Percentiles rank a stretch among this genome's conserved stretches.
These are phyloP conservation scores for Pseudogymnoascus pannorum DNA, from an alignment of 2,329 filamentous ascomycete genomes.

Conservation along the genomic window DNA sequence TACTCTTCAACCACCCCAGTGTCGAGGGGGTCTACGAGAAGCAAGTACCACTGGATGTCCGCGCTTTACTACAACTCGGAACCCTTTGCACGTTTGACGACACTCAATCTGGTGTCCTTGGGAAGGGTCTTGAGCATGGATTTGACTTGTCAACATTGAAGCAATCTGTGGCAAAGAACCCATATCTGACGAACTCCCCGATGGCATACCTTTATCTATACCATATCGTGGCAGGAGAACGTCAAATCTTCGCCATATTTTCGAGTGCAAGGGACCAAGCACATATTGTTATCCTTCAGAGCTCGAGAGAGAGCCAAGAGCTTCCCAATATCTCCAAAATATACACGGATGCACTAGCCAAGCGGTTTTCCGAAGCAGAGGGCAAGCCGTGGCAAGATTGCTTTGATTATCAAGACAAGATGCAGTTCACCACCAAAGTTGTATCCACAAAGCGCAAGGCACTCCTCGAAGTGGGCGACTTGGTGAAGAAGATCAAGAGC, in stretches of 20 bases:
- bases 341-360: constrained; percentile 68
- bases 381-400: constrained; percentile 70
- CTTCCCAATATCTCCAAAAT: constrained; percentile 86
- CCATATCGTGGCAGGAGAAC: constrained; percentile 82
- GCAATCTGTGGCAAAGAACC: constrained; percentile 55
- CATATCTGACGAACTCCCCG: constrained; percentile 68
- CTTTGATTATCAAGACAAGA: constrained; percentile 78
- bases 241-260: constrained; percentile 89
- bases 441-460: constrained; percentile 87
- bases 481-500: constrained; percentile 82
- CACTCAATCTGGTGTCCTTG: constrained; percentile 79
- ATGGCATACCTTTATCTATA: constrained; percentile 88
- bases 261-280: constrained; percentile 75
- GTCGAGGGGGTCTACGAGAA: constrained; percentile 97
- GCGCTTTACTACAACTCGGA: constrained; percentile 82
- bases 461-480: constrained; percentile 77
- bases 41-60: constrained; percentile 77
- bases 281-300: constrained; percentile 81
- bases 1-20: constrained; percentile 84
- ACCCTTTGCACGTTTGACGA: constrained; percentile 92
- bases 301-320: constrained; percentile 69
- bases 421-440: constrained; percentile 80
- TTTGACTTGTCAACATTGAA: constrained; percentile 78
- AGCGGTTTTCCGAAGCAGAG: constrained; percentile 56
- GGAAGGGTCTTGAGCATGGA: constrained; percentile 85